A percentile compares a stretch with the other conserved stretches of the same genome.
phyloP scores from a whole-genome alignment of 139 green algal species.

The Chlorella vulgaris region DNA sequence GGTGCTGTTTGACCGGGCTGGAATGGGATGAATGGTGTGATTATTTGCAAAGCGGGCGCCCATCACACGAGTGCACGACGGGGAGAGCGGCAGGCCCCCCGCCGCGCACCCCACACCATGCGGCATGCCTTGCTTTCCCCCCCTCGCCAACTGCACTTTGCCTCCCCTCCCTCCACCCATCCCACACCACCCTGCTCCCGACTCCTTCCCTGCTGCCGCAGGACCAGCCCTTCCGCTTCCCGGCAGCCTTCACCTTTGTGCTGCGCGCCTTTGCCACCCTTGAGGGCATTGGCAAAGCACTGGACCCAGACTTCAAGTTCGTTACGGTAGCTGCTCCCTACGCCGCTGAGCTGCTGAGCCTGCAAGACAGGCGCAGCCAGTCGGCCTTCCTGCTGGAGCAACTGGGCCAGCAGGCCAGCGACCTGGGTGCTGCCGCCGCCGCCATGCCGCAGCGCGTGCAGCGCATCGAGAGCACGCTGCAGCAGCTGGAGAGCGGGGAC shows the following conservation, averaged over 20 bases:
- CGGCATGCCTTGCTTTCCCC: no score
- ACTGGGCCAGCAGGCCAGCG: conserved; percentile 71
- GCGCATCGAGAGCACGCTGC: conserved; percentile 64
- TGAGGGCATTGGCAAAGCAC: conserved; percentile 77
- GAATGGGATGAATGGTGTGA: neutral
- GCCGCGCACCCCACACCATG: no score
- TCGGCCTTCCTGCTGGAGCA: conserved; percentile 62
- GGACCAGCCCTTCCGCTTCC: conserved; percentile 89
- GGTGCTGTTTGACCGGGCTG: neutral
- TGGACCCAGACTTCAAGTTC: conserved; percentile 81
- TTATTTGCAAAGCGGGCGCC: neutral
- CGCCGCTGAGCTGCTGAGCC: conserved; percentile 66
- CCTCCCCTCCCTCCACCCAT: neutral
- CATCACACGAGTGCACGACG: no score
- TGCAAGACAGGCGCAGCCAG: conserved; percentile 45
- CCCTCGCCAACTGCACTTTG: neutral
- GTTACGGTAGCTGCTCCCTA: conserved; percentile 69
- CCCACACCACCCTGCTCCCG: no score
- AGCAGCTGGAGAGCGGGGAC: conserved; percentile 69
- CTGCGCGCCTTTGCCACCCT: conserved; percentile 85
- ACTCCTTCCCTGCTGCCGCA: no score
- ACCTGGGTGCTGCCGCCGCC: conserved; percentile 63
- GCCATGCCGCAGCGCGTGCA: conserved; percentile 74
- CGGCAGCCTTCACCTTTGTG: conserved; percentile 90
- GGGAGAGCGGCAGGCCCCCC: no score